Conservation (phyloP, 805 yeast genomes). For the Pichia nakasei region DNA sequence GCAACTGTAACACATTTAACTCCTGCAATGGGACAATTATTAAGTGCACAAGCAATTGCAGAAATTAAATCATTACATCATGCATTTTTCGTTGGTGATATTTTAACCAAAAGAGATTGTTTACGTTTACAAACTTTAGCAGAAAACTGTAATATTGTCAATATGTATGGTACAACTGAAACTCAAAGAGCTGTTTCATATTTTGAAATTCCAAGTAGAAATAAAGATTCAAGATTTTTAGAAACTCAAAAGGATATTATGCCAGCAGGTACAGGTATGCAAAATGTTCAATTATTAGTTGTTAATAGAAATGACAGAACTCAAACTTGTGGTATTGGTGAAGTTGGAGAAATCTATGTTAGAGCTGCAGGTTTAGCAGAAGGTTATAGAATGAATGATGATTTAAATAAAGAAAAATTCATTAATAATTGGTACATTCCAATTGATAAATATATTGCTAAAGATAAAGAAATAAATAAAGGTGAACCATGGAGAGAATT, state of each 20-base stretch:
- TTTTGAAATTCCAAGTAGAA: conserved; percentile 74
- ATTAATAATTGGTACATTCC: conserved; percentile 86
- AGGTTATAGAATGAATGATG: conserved; percentile 89
- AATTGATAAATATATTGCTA: conserved; percentile 49
- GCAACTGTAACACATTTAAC: conserved; percentile 97
- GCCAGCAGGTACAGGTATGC: conserved; percentile 99
- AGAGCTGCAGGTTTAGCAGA: conserved; percentile 98
- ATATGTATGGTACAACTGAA: conserved; percentile 99
- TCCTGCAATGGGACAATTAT: conserved; percentile 98
- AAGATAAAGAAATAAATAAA: conserved; percentile 39
- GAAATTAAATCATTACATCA: conserved; percentile 82
- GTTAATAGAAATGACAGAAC: conserved; percentile 85
- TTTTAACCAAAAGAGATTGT: conserved; percentile 95
- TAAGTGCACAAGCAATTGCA: conserved; percentile 90
- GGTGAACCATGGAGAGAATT: conserved; percentile 62
- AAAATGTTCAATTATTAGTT: conserved; percentile 85
- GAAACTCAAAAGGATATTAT: conserved; percentile 85
- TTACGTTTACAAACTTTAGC: conserved; percentile 87
- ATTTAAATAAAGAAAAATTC: conserved; percentile 78
- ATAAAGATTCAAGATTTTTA: conserved; percentile 61
- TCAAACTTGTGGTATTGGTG: conserved; percentile 96
- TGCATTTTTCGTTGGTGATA: conserved; percentile 98
- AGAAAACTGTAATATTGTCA: conserved; percentile 79
- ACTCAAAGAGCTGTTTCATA: conserved; percentile 97
- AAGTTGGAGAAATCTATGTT: conserved; percentile 96